Percentiles rank a stretch among this genome's conserved stretches.
These are phyloP conservation scores for Neurospora sp. DNA, from an alignment of 2,329 filamentous ascomycete species.

Conservation along the genomic window DNA sequence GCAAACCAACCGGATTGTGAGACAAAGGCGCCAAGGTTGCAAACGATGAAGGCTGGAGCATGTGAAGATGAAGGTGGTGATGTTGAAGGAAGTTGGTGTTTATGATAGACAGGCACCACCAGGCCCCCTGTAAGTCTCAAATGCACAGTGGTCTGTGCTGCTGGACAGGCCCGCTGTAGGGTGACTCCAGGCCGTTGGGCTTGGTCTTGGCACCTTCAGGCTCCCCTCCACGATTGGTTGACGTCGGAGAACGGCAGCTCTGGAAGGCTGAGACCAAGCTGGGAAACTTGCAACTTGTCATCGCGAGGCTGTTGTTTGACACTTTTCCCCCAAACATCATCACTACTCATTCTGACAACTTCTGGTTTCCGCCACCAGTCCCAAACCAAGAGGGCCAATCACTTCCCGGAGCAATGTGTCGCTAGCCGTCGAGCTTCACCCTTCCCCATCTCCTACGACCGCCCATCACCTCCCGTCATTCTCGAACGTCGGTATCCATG, in stretches of 20 bases:
- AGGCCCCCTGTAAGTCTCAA: neutral
- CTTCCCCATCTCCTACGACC: neutral
- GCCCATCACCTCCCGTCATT: neutral
- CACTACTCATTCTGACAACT: slow-evolving; percentile 7
- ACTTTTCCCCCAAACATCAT: neutral
- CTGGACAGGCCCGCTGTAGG: neutral
- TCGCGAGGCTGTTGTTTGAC: slow-evolving; percentile 8
- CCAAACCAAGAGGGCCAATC: neutral
- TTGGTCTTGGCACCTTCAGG: neutral
- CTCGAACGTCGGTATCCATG: slow-evolving; percentile 7
- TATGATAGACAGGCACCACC: neutral
- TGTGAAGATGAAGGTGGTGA: neutral
- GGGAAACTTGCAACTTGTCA: slow-evolving; percentile 6
- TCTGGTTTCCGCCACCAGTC: neutral
- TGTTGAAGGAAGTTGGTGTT: neutral
- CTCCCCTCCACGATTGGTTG: neutral
- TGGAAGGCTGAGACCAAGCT: neutral
- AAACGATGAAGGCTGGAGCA: neutral
- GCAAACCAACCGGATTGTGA: neutral
- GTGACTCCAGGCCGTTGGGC: neutral
- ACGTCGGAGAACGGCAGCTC: neutral
- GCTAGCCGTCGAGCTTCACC: neutral
- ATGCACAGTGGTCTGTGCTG: neutral
- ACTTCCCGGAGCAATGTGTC: neutral
- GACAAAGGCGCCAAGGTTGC: neutral